Conservation (phyloP, 176 grass and related monocot genomes). For the Elaeis guineensis region DNA sequence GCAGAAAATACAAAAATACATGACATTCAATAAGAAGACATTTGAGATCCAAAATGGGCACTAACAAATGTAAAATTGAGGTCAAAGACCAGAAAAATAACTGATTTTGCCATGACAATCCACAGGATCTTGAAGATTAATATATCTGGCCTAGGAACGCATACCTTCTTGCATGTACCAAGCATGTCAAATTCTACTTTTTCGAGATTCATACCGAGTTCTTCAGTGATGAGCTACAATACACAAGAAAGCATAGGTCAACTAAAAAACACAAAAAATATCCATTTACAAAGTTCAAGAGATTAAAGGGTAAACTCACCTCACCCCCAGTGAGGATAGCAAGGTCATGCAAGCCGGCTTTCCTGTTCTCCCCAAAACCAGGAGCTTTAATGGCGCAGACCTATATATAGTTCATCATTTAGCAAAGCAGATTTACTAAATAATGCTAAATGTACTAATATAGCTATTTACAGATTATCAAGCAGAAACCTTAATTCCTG, state of each 20-base stretch:
- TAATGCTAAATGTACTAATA: no score
- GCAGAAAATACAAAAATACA: no score
- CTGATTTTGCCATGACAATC: no score
- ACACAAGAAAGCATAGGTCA: neutral
- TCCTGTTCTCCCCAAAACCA: conserved; percentile 71
- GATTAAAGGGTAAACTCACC: conserved; percentile 10
- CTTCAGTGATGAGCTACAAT: conserved; percentile 36
- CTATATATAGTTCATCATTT: conserved; percentile 12
- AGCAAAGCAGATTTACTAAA: no score
- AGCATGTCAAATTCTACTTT: conserved; percentile 41
- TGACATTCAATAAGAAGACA: no score
- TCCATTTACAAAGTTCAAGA: neutral
- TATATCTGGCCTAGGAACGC: neutral
- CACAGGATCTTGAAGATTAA: no score
- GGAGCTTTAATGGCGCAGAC: conserved; percentile 63
- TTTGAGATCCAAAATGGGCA: no score
- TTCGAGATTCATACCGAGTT: conserved; percentile 56
- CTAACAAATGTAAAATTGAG: no score
- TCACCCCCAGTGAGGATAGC: conserved; percentile 61
- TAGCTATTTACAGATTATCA: no score
- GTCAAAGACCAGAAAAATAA: no score
- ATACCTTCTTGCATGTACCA: conserved; percentile 24
- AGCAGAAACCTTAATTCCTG: conserved; percentile 26
- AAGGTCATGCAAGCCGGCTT: conserved; percentile 61
- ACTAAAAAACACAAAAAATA: neutral